Evolutionary conservation across 805 yeast genomes (phyloP).

Genomic region (Monosporozyma servazzii): DNA sequence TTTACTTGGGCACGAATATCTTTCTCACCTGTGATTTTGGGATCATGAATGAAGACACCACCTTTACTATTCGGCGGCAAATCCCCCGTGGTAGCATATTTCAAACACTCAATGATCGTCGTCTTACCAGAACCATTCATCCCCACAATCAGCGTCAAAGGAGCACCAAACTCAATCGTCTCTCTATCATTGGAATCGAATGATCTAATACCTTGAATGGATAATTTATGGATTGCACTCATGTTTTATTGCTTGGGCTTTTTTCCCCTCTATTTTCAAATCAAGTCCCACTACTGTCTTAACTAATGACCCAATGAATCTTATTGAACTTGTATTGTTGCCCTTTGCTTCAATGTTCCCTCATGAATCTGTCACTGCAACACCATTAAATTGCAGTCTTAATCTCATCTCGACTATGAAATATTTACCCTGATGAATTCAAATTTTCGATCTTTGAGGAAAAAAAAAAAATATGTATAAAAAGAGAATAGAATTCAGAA

Average conservation of each 20-base stretch:
- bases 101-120: conserved; percentile 86
- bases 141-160: conserved; percentile 89
- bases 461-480: neutral
- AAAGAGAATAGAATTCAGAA: neutral
- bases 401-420: neutral
- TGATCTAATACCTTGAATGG: conserved; percentile 83
- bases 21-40: conserved; percentile 63
- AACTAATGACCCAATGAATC: no score
- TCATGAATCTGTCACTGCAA: neutral
- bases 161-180: conserved; percentile 80
- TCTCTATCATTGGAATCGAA: conserved; percentile 81
- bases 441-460: neutral
- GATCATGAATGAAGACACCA: conserved; percentile 94
- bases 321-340: no score
- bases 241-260: conserved; percentile 7
- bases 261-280: neutral
- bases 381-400: neutral
- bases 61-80: conserved; percentile 93
- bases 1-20: conserved; percentile 86
- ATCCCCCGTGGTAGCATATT: conserved; percentile 92
- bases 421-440: neutral
- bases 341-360: no score
- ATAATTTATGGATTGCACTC: conserved; percentile 47
- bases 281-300: no score
- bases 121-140: conserved; percentile 96